Evolutionary conservation across 108 stramenopile species (phyloP), one percentile per base, ranked within the genome.

Genomic region (Cyclotella kingstonii): DNA sequence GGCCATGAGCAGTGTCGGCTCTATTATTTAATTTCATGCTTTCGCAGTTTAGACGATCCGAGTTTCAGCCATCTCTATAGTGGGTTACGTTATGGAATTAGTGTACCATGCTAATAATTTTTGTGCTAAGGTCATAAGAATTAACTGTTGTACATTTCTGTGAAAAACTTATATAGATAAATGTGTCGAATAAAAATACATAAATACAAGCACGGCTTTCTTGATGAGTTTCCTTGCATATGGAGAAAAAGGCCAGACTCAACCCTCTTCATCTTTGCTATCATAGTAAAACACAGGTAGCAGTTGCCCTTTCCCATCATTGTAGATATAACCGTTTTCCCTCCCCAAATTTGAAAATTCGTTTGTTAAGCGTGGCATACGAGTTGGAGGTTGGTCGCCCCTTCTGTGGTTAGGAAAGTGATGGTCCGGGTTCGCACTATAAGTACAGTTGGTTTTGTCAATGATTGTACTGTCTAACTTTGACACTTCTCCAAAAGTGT

Each of bases 361-460:
- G 10, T 19, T 19, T 34, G 54, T 48, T 21, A 59, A 47, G 14
- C 30, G 25, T 5, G 73, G 73, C 73, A 75, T 75, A 48, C 67
- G 73, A 10, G 73, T 65, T 36, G 73, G 73, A 21, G 60, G 73
- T 6, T 46, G 50, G 14, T 66, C 55, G n/a, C 73, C 73, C 35
- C 73, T 66, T 28, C 73, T 27, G 17, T 75, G 73, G 23, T 34
- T 19, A 9, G 73, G 73, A 39, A 31, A 75, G 44, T 75, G 73
- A 42, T 75, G 73, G 30, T 75, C 73, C 22, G 73, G 73, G 26
- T 75, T 75, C 10, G 65, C 73, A 54, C 73, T 75, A 29, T 75
- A 75, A 23, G 73, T 75, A 42, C 73, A 75, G 22, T 45, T 55
- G n/a, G 73, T 75, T 27, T 75, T 75, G 35, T 75, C 73, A n/a